A percentile compares a stretch with the other conserved stretches of the same genome.
phyloP scores from a whole-genome alignment of 1,284 basidiomycete species.

The Inonotus obliquus region DNA sequence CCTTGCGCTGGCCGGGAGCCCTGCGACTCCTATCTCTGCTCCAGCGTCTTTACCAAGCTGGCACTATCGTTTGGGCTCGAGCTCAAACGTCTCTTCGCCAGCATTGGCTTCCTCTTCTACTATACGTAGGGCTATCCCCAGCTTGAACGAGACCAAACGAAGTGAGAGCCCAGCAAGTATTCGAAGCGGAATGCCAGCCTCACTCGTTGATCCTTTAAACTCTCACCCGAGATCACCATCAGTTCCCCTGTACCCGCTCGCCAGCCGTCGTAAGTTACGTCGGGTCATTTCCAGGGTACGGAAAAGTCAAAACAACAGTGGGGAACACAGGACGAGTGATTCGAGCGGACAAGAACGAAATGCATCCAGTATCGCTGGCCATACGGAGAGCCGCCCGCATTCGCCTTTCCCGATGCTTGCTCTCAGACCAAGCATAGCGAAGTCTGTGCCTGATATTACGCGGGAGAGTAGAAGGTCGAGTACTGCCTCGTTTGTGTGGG shows the following conservation, averaged over 20 bases:
- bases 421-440: not conserved
- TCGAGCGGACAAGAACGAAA: not conserved
- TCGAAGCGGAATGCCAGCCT: not conserved
- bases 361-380: not conserved
- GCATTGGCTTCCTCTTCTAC: not conserved
- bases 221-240: not conserved
- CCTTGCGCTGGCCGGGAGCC: not conserved
- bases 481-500: not conserved
- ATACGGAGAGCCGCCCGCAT: constrained; percentile 14
- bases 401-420: constrained; percentile 18
- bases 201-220: constrained; percentile 5
- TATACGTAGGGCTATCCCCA: not conserved
- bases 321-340: not conserved
- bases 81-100: constrained; percentile 7
- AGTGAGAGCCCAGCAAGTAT: constrained; percentile 1
- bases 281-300: not conserved
- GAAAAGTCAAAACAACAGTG: not conserved
- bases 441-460: not conserved
- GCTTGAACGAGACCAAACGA: not conserved
- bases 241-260: not conserved
- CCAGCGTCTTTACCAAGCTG: constrained; percentile 7
- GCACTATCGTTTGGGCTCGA: not conserved
- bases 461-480: not conserved
- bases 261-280: not conserved
- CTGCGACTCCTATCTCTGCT: constrained; percentile 2